A percentile compares a stretch with the other conserved stretches of the same genome.
phyloP scores from a whole-genome alignment of 192 early-diverging fungal species.

The Coemansia sp. region DNA sequence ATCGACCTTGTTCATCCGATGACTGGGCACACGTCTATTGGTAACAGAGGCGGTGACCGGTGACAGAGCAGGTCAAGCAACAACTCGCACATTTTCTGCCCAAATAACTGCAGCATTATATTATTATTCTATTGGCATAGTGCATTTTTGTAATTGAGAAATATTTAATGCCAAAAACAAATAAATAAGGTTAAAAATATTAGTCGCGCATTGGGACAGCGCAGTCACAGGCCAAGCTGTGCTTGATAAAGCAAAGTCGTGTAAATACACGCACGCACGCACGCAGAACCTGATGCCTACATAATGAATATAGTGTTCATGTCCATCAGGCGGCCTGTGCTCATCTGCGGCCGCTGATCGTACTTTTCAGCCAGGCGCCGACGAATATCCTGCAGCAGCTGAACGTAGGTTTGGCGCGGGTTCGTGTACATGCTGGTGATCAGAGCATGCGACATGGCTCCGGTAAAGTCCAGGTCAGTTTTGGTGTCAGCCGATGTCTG shows the following conservation, averaged over 20 bases:
- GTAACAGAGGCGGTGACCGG: background rate
- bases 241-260: too few relatives aligned
- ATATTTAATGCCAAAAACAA: background rate
- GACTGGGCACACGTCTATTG: background rate
- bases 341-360: constrained; percentile 80
- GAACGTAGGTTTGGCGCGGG: constrained; percentile 64
- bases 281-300: constrained; percentile 26
- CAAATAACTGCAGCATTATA: background rate
- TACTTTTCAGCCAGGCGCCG: constrained; percentile 63
- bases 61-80: background rate
- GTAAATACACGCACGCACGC: too few relatives aligned
- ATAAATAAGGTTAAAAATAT: background rate
- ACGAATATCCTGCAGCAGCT: constrained; percentile 70
- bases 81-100: background rate
- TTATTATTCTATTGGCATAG: constrained; percentile 1
- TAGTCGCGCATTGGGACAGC: too few relatives aligned
- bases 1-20: constrained; percentile 26
- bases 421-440: constrained; percentile 60
- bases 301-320: constrained; percentile 67
- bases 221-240: too few relatives aligned
- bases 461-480: constrained; percentile 59
- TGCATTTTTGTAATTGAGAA: background rate
- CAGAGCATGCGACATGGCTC: constrained; percentile 77
- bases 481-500: constrained; percentile 82
- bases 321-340: constrained; percentile 65